Evolutionary conservation across 2,329 filamentous ascomycete genomes (phyloP).

Genomic region (Colletotrichum godetiae): DNA sequence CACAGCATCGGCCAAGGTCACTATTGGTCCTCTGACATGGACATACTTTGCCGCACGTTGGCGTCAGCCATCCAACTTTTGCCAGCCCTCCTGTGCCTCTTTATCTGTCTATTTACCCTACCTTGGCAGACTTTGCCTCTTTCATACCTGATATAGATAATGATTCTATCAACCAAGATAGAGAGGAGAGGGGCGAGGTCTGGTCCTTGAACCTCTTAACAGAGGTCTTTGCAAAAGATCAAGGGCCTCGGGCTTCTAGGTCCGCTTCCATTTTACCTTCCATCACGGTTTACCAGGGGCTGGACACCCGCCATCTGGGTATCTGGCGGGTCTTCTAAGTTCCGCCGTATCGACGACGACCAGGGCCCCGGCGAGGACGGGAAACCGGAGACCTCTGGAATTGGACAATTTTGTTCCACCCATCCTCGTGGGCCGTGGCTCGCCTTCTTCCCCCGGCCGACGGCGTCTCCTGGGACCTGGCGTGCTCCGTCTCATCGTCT

Average conservation of each 20-base stretch:
- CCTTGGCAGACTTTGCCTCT: not conserved
- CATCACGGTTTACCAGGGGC: constrained; percentile 9
- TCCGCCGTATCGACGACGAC: constrained; percentile 24
- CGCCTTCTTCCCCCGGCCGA: constrained; percentile 30
- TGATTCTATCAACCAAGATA: not conserved
- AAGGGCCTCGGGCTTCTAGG: constrained; percentile 1
- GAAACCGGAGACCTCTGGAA: constrained; percentile 26
- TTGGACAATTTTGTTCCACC: constrained; percentile 32
- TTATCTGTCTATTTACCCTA: too few relatives aligned
- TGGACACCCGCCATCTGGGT: constrained; percentile 15
- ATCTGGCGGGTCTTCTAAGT: constrained; percentile 24
- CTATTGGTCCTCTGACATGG: constrained; percentile 20
- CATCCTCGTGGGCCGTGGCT: constrained; percentile 30
- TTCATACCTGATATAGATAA: not conserved
- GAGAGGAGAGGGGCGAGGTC: not conserved
- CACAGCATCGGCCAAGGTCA: constrained; percentile 23
- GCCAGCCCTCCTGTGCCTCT: not conserved
- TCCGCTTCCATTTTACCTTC: constrained; percentile 7
- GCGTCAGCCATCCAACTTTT: constrained; percentile 15
- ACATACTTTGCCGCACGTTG: constrained; percentile 28
- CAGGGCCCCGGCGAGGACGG: constrained; percentile 15
- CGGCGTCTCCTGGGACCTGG: constrained; percentile 28
- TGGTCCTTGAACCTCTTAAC: not conserved
- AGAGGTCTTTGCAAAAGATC: not conserved
- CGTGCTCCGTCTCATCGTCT: constrained; percentile 29